Base-by-base conservation (phyloP, 2,329 filamentous ascomycete species). In the Exophiala aquamarina region DNA sequence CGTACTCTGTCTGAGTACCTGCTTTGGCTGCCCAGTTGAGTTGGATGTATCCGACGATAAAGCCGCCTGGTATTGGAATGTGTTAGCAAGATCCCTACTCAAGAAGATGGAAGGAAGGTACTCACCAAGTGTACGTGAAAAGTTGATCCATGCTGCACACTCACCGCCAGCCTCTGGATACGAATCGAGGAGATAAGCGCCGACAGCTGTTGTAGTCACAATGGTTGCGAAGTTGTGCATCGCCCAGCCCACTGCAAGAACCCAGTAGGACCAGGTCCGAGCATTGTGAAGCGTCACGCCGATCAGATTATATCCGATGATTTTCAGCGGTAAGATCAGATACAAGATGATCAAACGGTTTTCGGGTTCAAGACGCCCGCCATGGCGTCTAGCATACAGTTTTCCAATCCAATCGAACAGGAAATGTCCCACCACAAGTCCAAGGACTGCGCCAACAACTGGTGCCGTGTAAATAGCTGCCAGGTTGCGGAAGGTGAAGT, bases 391-490 rank as follows among this genome's bases (percentile, higher is more conserved):
- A 29, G 74, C 72, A 54, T 75, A 77, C 29, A 69, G 63, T 21
- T 61, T 63, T 3, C 71, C 73, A 7, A 78, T 58, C 6, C 65
- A 53, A 50, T 81, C 77, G 61, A 81, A 76, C 32, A 80, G 63
- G 66, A 70, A 79, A 59, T 80, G 77, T 2, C 78, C 77, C 9
- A 68, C 61, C 0, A 72, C 38, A 62, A 78, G 73, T 21, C 77
- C 78, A 2, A 81, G 59, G 7, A 78, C 56, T 4, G 74, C 70
- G 3, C 71, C 77, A 3, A 79, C 69, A 14, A 81, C 69, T 1
- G 75, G 75, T 2, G 75, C 72, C 55, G 79, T 78, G 64, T 81
- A 81, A 56, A 81, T 76, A 41, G 68, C 69, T 1, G 71, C 77
- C 32, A 79, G 70, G 36, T 72, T 65, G 29, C 67, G 68, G 1